phyloP scores from a whole-genome alignment of 2,329 filamentous ascomycete genomes.

The Spiromastix sp. region DNA sequence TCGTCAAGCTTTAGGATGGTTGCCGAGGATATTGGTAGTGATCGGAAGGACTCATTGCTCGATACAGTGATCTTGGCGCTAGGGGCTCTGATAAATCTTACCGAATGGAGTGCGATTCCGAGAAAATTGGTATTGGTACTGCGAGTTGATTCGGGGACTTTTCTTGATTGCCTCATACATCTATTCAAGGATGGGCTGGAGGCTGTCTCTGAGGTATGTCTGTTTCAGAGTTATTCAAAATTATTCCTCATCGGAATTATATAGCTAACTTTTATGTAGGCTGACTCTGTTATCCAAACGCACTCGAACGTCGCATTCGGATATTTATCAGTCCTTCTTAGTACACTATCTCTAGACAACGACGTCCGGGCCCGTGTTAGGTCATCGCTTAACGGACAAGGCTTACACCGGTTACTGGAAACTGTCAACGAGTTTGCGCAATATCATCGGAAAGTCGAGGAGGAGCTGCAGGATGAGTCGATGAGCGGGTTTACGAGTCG shows the following conservation, averaged over 20 bases:
- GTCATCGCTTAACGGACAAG: slow-evolving; percentile 34
- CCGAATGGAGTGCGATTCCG: slow-evolving; percentile 62
- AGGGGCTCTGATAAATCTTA: slow-evolving; percentile 77
- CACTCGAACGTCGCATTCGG: slow-evolving; percentile 75
- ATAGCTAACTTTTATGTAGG: slow-evolving; percentile 26
- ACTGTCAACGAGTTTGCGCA: slow-evolving; percentile 53
- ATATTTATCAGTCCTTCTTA: slow-evolving; percentile 74
- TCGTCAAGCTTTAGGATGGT: slow-evolving; percentile 22
- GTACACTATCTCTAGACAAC: slow-evolving; percentile 60
- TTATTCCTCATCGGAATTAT: slow-evolving; percentile 1
- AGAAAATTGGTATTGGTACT: slow-evolving; percentile 39
- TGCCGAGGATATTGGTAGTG: slow-evolving; percentile 18
- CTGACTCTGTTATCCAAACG: slow-evolving; percentile 53
- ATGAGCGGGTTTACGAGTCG: slow-evolving; percentile 43
- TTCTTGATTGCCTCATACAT: slow-evolving; percentile 50
- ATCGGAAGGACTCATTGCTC: slow-evolving; percentile 48
- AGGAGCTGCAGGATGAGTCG: slow-evolving; percentile 33
- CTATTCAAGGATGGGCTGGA: slow-evolving; percentile 60
- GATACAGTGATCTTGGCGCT: slow-evolving; percentile 68
- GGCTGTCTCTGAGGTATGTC: slow-evolving; percentile 56
- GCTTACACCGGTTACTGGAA: slow-evolving; percentile 41
- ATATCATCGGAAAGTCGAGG: slow-evolving; percentile 51
- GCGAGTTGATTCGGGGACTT: slow-evolving; percentile 24
- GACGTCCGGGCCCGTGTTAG: slow-evolving; percentile 35
- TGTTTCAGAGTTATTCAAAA: slow-evolving; percentile 8